Evolutionary conservation across 2,329 filamentous ascomycete species (phyloP).

Genomic region (Pestalotiopsis fici): DNA sequence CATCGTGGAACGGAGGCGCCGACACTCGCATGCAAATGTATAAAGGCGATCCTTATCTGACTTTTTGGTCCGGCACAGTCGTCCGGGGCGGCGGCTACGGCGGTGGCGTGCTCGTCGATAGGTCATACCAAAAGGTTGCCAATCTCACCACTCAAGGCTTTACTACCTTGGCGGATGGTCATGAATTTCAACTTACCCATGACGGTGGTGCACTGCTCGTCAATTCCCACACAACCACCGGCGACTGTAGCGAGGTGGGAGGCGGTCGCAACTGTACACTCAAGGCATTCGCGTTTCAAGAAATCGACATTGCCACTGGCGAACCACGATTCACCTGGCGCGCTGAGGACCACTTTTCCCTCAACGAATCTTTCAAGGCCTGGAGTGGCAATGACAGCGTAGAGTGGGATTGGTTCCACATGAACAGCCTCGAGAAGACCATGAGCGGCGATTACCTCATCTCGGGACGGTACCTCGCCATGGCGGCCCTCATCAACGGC

Average conservation of each 20-base stretch:
- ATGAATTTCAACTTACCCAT: not conserved
- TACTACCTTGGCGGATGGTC: not conserved
- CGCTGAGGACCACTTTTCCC: slow-evolving; percentile 29
- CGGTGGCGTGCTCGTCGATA: not conserved
- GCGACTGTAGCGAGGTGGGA: not conserved
- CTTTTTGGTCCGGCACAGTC: not conserved
- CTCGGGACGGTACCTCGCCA: slow-evolving; percentile 32
- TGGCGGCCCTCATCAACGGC: slow-evolving; percentile 32
- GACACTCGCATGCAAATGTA: not conserved
- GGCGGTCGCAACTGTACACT: not conserved
- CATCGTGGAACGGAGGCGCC: not conserved
- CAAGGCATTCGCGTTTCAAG: slow-evolving; percentile 31
- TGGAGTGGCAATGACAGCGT: not conserved
- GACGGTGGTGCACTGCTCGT: not conserved
- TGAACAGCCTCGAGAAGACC: slow-evolving; percentile 38
- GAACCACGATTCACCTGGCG: slow-evolving; percentile 37
- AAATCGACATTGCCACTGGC: slow-evolving; percentile 36
- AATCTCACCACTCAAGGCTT: not conserved
- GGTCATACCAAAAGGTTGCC: not conserved
- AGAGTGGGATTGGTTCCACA: slow-evolving; percentile 39
- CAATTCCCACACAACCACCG: not conserved
- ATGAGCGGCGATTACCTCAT: slow-evolving; percentile 37
- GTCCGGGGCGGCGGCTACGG: not conserved
- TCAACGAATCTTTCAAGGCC: slow-evolving; percentile 16
- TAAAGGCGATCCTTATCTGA: not conserved